phyloP scores from a whole-genome alignment of 768 basidiomycete species.

The Xerocomellus amylosporus region DNA sequence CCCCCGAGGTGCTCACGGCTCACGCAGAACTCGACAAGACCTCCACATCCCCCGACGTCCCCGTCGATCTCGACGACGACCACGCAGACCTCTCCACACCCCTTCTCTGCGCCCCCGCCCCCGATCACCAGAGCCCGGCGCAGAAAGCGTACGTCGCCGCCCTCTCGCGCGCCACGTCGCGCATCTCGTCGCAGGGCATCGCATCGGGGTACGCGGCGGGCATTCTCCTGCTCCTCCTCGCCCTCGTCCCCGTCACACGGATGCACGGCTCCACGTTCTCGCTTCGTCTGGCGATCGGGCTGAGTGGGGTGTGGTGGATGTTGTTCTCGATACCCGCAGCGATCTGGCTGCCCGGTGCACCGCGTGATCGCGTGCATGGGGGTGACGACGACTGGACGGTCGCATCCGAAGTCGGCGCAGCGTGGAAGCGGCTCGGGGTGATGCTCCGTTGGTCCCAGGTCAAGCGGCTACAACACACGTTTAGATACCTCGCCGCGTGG shows the following conservation, averaged over 20 bases:
- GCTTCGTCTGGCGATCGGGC: constrained; percentile 76
- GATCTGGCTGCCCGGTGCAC: constrained; percentile 59
- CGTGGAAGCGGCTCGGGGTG: constrained; percentile 72
- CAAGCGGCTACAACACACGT: constrained; percentile 74
- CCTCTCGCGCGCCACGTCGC: constrained; percentile 73
- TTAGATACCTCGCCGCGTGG: constrained; percentile 90
- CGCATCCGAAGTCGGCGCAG: constrained; percentile 51
- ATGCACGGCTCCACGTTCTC: constrained; percentile 76
- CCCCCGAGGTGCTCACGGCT: constrained; percentile 53
- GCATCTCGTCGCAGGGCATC: constrained; percentile 81
- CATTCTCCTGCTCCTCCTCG: constrained; percentile 68
- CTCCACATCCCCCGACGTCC: constrained; percentile 6
- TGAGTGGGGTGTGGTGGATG: constrained; percentile 89
- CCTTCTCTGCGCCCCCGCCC: constrained; percentile 23
- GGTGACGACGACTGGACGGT: constrained; percentile 44
- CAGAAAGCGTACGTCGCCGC: constrained; percentile 48
- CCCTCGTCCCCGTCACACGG: constrained; percentile 72
- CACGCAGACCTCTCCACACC: constrained; percentile 32
- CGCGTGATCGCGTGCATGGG: not conserved
- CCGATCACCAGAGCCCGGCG: constrained; percentile 18
- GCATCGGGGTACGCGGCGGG: constrained; percentile 86
- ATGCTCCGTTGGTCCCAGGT: constrained; percentile 79
- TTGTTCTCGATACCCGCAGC: constrained; percentile 77
- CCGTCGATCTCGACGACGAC: constrained; percentile 18
- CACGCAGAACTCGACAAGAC: constrained; percentile 29